These are phyloP conservation scores for Mycena albidolilacea DNA, from an alignment of 768 basidiomycete species.

Conservation along the genomic window DNA sequence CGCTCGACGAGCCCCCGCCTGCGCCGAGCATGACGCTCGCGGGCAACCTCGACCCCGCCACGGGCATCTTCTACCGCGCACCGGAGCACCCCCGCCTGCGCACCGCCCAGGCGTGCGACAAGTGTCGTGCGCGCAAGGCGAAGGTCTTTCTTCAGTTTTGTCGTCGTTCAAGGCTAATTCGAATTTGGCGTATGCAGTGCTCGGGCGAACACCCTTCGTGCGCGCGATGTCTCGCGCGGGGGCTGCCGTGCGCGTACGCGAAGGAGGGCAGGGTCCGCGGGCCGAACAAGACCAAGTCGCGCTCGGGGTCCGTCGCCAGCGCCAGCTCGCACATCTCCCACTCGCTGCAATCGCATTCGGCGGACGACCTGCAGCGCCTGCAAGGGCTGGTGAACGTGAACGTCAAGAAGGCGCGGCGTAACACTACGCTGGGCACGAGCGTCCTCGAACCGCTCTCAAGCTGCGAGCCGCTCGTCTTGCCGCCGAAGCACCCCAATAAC, in stretches of 20 bases:
- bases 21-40: conserved; percentile 41
- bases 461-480: not conserved
- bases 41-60: conserved; percentile 74
- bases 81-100: conserved; percentile 76
- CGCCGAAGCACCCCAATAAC: not conserved
- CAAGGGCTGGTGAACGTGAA: not conserved
- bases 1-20: no score
- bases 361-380: not conserved
- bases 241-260: conserved; percentile 71
- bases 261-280: conserved; percentile 76
- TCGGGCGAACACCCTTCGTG: conserved; percentile 80
- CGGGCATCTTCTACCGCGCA: conserved; percentile 75
- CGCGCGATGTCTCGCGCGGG: conserved; percentile 70
- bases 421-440: not conserved
- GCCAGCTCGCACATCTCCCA: no score
- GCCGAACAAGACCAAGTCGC: conserved; percentile 61
- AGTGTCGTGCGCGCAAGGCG: conserved; percentile 79
- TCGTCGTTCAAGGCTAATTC: not conserved
- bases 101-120: conserved; percentile 83
- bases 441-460: not conserved
- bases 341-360: not conserved
- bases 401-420: not conserved
- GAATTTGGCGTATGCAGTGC: conserved; percentile 59
- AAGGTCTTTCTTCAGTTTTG: conserved; percentile 39
- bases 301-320: not conserved